These are phyloP conservation scores for Porphyrellus cyaneotinctus DNA, from an alignment of 768 basidiomycete genomes.

Conservation along the genomic window DNA sequence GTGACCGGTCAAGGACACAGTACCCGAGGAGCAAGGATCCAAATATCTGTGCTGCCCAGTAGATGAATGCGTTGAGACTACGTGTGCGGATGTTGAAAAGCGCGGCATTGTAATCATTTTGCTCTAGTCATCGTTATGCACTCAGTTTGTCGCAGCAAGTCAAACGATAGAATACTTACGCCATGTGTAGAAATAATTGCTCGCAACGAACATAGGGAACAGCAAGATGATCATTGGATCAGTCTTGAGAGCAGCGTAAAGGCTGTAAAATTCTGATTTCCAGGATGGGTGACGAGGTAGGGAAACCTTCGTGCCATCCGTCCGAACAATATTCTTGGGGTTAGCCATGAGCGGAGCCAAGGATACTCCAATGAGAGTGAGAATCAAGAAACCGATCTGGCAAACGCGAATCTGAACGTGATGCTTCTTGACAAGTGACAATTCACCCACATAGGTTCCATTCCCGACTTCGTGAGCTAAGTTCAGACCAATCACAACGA, in stretches of 20 bases:
- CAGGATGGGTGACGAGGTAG: slow-evolving; percentile 67
- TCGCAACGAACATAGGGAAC: slow-evolving; percentile 83
- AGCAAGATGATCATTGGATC: slow-evolving; percentile 72
- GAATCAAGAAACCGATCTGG: slow-evolving; percentile 71
- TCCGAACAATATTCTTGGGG: slow-evolving; percentile 67
- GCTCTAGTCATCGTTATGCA: slow-evolving; percentile 44
- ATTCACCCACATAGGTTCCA: slow-evolving; percentile 63
- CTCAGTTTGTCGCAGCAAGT: slow-evolving; percentile 1
- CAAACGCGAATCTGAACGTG: neutral
- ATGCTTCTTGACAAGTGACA: neutral
- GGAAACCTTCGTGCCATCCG: slow-evolving; percentile 67
- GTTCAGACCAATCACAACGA: slow-evolving; percentile 1
- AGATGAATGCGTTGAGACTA: slow-evolving; percentile 71
- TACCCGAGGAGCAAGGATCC: slow-evolving; percentile 67
- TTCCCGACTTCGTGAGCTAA: slow-evolving; percentile 47
- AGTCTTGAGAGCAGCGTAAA: slow-evolving; percentile 62
- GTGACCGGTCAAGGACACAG: slow-evolving; percentile 55
- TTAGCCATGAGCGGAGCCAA: slow-evolving; percentile 71
- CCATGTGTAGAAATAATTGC: slow-evolving; percentile 87
- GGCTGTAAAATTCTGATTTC: slow-evolving; percentile 68
- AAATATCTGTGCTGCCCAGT: slow-evolving; percentile 76
- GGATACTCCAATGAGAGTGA: slow-evolving; percentile 63
- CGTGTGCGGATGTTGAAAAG: slow-evolving; percentile 79
- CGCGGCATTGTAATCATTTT: slow-evolving; percentile 76
- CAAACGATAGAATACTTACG: slow-evolving; percentile 40